Conservation (phyloP, 202 grass and related monocot genomes). For the Setaria italica region DNA sequence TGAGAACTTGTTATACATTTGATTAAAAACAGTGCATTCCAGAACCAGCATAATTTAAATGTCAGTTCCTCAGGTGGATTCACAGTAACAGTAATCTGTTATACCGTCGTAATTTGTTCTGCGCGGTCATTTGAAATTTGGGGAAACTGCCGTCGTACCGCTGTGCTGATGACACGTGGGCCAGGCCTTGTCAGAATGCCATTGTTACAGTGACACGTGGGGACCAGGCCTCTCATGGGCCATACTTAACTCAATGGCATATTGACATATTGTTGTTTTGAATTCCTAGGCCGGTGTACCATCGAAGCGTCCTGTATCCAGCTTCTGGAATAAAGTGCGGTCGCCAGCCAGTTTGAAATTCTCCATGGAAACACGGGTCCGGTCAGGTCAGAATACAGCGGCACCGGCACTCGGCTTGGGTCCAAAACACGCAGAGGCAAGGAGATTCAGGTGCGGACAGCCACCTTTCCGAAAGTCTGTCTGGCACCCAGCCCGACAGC, state of each 20-base stretch:
- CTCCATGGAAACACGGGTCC: neutral
- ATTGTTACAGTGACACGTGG: too few species aligned
- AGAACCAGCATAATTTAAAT: neutral
- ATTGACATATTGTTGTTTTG: neutral
- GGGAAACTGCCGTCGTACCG: neutral
- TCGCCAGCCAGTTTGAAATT: neutral
- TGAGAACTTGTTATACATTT: conserved; percentile 6
- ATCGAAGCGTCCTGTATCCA: neutral
- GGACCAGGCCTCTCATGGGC: too few species aligned
- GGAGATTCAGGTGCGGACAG: neutral
- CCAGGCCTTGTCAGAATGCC: too few species aligned
- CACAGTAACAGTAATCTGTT: too few species aligned
- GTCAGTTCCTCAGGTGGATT: neutral
- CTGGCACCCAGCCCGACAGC: neutral
- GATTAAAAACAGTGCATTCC: neutral
- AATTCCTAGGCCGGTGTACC: neutral
- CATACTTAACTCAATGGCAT: too few species aligned
- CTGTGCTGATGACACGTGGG: too few species aligned
- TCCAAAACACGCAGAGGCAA: neutral
- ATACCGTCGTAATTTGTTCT: too few species aligned
- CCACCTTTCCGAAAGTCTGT: neutral
- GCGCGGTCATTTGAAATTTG: neutral
- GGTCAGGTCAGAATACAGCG: neutral
- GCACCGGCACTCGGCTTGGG: neutral
- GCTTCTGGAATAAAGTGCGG: neutral